Conservation (phyloP, 2,329 filamentous ascomycete species). For the Alternaria panax region DNA sequence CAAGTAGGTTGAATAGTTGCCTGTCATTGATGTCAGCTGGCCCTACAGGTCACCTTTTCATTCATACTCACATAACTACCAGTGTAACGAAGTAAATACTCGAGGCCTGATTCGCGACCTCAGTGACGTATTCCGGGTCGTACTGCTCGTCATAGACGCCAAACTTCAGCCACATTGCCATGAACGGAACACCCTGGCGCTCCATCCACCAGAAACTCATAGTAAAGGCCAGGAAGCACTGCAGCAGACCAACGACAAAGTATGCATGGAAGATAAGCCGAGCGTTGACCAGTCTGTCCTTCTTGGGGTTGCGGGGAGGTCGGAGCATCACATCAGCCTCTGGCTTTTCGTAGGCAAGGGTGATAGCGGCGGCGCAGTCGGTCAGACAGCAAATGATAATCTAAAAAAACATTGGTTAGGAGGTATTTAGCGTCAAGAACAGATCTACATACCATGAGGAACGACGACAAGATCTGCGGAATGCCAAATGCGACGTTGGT, state of each 20-base stretch:
- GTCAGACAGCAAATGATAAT: slow-evolving; percentile 70
- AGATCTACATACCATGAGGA: slow-evolving; percentile 63
- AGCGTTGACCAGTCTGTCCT: slow-evolving; percentile 76
- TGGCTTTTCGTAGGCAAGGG: slow-evolving; percentile 77
- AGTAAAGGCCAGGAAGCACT: slow-evolving; percentile 52
- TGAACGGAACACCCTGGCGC: slow-evolving; percentile 65
- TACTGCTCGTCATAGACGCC: slow-evolving; percentile 37
- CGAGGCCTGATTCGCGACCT: slow-evolving; percentile 68
- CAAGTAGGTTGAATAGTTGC: slow-evolving; percentile 79
- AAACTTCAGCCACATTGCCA: slow-evolving; percentile 67
- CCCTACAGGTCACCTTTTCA: no score
- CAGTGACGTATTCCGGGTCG: slow-evolving; percentile 41
- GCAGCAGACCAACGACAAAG: slow-evolving; percentile 68
- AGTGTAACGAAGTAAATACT: slow-evolving; percentile 83
- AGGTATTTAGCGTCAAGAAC: accelerated
- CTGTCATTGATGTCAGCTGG: slow-evolving; percentile 36
- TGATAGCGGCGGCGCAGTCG: slow-evolving; percentile 69
- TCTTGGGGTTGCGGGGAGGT: slow-evolving; percentile 71
- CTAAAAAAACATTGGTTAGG: background rate
- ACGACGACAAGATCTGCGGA: slow-evolving; percentile 75
- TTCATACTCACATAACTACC: slow-evolving; percentile 71
- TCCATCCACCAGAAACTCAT: slow-evolving; percentile 57
- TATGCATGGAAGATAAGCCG: slow-evolving; percentile 77
- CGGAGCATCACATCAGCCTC: slow-evolving; percentile 77
- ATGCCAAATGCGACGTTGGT: slow-evolving; percentile 76